Percentiles rank a stretch among this genome's conserved stretches.
These are phyloP conservation scores for Protea cynaroides DNA, from an alignment of 164 flowering plant species.

Conservation along the genomic window DNA sequence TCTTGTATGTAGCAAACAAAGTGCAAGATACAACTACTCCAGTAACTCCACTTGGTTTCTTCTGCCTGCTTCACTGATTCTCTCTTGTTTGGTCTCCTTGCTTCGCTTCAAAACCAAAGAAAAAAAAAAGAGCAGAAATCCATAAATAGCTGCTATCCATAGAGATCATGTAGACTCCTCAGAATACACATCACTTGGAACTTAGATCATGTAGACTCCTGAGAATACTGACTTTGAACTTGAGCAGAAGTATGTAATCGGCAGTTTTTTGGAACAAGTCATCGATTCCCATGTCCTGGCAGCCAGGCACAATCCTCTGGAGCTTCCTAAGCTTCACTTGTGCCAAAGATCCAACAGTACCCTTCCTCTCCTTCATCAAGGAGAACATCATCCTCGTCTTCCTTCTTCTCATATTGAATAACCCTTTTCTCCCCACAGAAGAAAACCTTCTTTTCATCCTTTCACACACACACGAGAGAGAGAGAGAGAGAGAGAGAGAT, in stretches of 20 bases:
- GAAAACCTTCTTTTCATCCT: slow-evolving; percentile 12
- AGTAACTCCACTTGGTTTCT: too few species aligned
- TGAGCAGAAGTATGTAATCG: slow-evolving; percentile 12
- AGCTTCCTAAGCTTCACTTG: slow-evolving; percentile 20
- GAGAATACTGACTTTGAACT: slow-evolving; percentile 18
- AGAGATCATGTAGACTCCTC: slow-evolving; percentile 4
- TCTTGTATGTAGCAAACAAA: background rate
- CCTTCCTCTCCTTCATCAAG: background rate
- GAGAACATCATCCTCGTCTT: slow-evolving; percentile 9
- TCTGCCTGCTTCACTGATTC: too few species aligned
- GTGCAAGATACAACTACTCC: too few species aligned
- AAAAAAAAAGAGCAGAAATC: too few species aligned
- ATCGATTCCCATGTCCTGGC: slow-evolving; percentile 7
- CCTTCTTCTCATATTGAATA: background rate
- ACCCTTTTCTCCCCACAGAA: slow-evolving; percentile 5
- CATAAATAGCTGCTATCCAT: too few species aligned
- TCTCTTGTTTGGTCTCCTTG: background rate
- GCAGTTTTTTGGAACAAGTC: slow-evolving; percentile 14
- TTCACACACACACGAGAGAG: slow-evolving; percentile 1
- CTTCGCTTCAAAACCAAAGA: background rate
- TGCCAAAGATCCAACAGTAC: background rate
- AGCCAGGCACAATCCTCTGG: slow-evolving; percentile 15
- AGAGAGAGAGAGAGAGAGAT: background rate
- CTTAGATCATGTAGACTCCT: slow-evolving; percentile 8
- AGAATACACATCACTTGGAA: slow-evolving; percentile 18